A percentile compares a stretch with the other conserved stretches of the same genome.
phyloP scores from a whole-genome alignment of 768 basidiomycete species.

The Amylocystis lapponica region DNA sequence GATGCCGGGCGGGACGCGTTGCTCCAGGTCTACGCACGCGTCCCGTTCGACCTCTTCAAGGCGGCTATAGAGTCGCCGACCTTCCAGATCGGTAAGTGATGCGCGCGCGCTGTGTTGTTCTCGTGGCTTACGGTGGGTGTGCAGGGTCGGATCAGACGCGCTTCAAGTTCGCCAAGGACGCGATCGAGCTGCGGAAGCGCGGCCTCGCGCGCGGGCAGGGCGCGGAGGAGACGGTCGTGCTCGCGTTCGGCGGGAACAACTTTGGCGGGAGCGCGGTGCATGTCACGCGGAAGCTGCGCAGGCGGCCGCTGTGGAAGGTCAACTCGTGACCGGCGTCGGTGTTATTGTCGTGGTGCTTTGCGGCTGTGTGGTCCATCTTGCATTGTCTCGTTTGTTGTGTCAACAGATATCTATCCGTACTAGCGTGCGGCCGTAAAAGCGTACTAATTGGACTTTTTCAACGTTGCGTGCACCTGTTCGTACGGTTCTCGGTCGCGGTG shows the following conservation, averaged over 20 bases:
- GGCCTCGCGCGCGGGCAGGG: conserved; percentile 59
- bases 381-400: conserved; percentile 7
- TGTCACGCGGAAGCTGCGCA: conserved; percentile 79
- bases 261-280: conserved; percentile 73
- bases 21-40: conserved; percentile 67
- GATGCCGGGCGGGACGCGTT: conserved; percentile 61
- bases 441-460: too few relatives aligned
- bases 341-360: conserved; percentile 11
- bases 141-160: conserved; percentile 80
- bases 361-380: conserved; percentile 11
- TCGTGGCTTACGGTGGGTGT: neutral
- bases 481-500: neutral
- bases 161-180: conserved; percentile 90
- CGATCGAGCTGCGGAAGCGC: conserved; percentile 76
- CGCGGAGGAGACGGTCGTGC: conserved; percentile 85
- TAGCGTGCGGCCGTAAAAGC: too few relatives aligned
- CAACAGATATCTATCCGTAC: too few relatives aligned
- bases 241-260: conserved; percentile 76
- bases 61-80: conserved; percentile 71
- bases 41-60: conserved; percentile 88
- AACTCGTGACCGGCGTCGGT: conserved; percentile 13
- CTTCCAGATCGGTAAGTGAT: conserved; percentile 67
- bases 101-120: neutral
- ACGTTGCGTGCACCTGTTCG: neutral
- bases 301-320: conserved; percentile 40